Percentiles rank a stretch among this genome's conserved stretches.
Evolutionary conservation across 2,329 filamentous ascomycete species (phyloP).

Genomic region (Trichoderma sp.): DNA sequence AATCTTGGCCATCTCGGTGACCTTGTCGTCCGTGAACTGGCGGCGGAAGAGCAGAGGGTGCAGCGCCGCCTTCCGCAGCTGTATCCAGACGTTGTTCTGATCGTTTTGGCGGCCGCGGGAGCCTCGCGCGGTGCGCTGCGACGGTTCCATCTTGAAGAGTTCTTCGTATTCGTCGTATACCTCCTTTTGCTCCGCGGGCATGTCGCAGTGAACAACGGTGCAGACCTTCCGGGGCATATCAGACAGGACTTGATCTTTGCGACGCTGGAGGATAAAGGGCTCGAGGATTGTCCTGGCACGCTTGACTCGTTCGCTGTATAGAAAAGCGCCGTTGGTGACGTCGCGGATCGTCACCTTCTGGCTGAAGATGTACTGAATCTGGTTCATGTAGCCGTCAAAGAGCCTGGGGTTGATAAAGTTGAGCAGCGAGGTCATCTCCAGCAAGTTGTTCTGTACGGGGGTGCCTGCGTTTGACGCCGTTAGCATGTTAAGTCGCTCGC

Average conservation of each 20-base stretch:
- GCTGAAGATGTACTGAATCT: conserved; percentile 85
- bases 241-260: conserved; percentile 87
- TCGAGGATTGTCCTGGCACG: conserved; percentile 90
- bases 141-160: conserved; percentile 65
- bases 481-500: conserved; percentile 6
- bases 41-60: conserved; percentile 87
- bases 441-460: conserved; percentile 90
- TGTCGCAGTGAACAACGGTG: conserved; percentile 77
- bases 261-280: conserved; percentile 90
- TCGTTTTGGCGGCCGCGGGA: conserved; percentile 54
- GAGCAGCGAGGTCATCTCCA: conserved; percentile 86
- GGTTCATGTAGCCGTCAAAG: conserved; percentile 74
- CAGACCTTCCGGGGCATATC: conserved; percentile 81
- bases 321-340: conserved; percentile 75
- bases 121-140: conserved; percentile 51
- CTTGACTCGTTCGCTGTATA: conserved; percentile 84
- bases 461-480: conserved; percentile 63
- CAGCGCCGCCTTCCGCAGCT: conserved; percentile 87
- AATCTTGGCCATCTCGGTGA: conserved; percentile 76
- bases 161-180: conserved; percentile 70
- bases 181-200: conserved; percentile 70
- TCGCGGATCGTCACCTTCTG: conserved; percentile 86
- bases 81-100: conserved; percentile 78
- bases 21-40: conserved; percentile 73
- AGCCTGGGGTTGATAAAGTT: conserved; percentile 91